A percentile compares a stretch with the other conserved stretches of the same genome.
phyloP scores from a whole-genome alignment of 192 early-diverging fungal genomes.

The Ramicandelaber brevisporus region DNA sequence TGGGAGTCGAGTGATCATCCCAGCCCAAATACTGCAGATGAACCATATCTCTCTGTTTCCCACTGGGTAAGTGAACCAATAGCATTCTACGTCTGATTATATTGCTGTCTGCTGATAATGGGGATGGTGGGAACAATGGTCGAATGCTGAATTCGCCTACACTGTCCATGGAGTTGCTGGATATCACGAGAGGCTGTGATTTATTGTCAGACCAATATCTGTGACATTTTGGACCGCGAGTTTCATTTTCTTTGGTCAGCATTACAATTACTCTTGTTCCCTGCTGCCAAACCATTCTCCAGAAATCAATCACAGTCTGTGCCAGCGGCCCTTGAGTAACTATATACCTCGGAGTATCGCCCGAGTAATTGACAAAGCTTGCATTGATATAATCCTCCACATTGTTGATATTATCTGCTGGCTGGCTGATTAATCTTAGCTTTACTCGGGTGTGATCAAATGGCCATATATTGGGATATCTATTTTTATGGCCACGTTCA shows the following conservation, averaged over 20 bases:
- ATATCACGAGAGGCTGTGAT: too few species aligned
- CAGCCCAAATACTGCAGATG: constrained; percentile 58
- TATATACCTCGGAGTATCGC: constrained; percentile 60
- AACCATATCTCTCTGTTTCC: too few species aligned
- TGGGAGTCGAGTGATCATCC: constrained; percentile 58
- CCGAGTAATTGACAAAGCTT: too few species aligned
- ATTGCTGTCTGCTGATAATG: too few species aligned
- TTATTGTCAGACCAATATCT: constrained; percentile 65
- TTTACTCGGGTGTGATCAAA: too few species aligned
- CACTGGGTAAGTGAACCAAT: too few species aligned
- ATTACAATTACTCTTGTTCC: constrained; percentile 52
- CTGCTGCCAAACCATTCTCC: constrained; percentile 77
- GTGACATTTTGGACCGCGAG: constrained; percentile 45
- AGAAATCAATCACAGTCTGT: constrained; percentile 54
- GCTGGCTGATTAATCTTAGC: too few species aligned
- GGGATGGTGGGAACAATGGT: constrained; percentile 14
- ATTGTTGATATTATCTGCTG: too few species aligned
- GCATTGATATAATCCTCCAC: too few species aligned
- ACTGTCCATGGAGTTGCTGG: too few species aligned
- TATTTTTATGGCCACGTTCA: too few species aligned
- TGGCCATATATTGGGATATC: too few species aligned
- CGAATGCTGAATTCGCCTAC: constrained; percentile 24
- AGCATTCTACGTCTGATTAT: constrained; percentile 25
- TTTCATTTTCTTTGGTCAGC: constrained; percentile 59
- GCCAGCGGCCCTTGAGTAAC: constrained; percentile 70